Evolutionary conservation across 2,329 filamentous ascomycete species (phyloP), one percentile per base, ranked within the genome.

Genomic region (Hymenoscyphus albidus): DNA sequence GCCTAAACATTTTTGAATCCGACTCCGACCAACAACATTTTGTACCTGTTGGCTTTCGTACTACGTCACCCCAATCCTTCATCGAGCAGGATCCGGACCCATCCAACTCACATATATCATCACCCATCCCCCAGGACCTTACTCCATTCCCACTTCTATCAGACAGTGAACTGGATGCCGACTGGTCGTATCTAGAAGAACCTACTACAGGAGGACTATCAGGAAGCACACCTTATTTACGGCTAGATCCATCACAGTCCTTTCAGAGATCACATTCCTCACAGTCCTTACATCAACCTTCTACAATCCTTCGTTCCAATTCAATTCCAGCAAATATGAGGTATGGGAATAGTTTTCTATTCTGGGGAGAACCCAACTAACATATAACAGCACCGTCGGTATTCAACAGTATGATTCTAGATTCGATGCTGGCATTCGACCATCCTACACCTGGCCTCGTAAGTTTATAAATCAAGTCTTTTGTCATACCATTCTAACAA

Each of bases 361-460:
- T 44, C 40, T 38, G 38, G 9, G 27, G 38, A 61, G 13, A 39
- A 13, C n/a, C 31, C 27, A 39, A 57, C 64, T 70, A 62, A 70
- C 62, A 48, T n/a, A 31, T 59, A 51, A 44, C 58, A 74, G 72
- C 68, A 70, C 71, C 60, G 61, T 74, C 27, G 73, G 73, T 9
- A 73, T 74, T 62, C 73, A 75, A 61, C 70, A 73, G 51, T 75
- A 73, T 67, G 73, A 75, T 62, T 56, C 67, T 57, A 66, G 69
- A 48, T 75, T 75, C 63, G 73, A 74, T 66, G 67, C 70, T 42
- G 65, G 60, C 51, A 65, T 69, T 54, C 68, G 71, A 64, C 71
- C 70, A 55, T 71, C 71, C 60, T 73, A 72, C 51, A 75, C 72
- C 38, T 75, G 73, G 73, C 73, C 73, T 68, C 69, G 73, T 75